Evolutionary conservation across 1,139 yeast species (phyloP), one percentile per base, ranked within the genome.

Genomic region (Magnusiomyces ingens): DNA sequence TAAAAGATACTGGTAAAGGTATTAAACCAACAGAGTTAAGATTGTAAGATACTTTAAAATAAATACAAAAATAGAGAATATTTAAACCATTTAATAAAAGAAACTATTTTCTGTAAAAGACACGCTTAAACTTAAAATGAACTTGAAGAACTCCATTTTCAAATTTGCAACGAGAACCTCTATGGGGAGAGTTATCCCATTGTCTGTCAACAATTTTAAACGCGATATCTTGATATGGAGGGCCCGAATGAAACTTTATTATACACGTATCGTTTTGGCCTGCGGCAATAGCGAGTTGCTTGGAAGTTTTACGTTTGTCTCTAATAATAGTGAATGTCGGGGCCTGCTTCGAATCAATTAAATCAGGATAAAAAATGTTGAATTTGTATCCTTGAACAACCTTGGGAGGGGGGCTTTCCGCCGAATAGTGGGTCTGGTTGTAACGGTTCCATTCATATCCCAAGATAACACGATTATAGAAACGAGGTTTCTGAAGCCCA

Each of bases 1-100:
- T 76, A 51, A 81, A 80, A 65, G 80, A 75, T 64, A 74, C 69
- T 13, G 61, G 62, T 50, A 22, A n/a, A n/a, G 17, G 46, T 21
- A 19, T 36, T 4, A 21, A 47, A 18, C 15, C 29, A n/a, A 47
- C 37, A 19, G 35, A 45, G 15, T 13, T 36, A 13, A 38, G 29
- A 15, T 18, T 44, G 43, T 47, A 51, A 40, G 35, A 13, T 41
- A 37, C 3, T 22, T 6, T 21, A 21, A 48, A 13, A 26, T 12
- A 11, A 38, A 37, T 46, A 17, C 8, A 46, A 4, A 21, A 17
- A 4, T 8, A 37, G 21, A 41, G 17, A 42, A 49, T 51, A 50
- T 29, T 18, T 43, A 48, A 22, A 15, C 8, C 48, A 36, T 36
- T 13, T 12, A 36, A 6, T 36, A 13, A 36, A 36, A 36, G 4